Evolutionary conservation across 2,329 filamentous ascomycete genomes (phyloP).

Genomic region (Coleophoma eucalyptorum): DNA sequence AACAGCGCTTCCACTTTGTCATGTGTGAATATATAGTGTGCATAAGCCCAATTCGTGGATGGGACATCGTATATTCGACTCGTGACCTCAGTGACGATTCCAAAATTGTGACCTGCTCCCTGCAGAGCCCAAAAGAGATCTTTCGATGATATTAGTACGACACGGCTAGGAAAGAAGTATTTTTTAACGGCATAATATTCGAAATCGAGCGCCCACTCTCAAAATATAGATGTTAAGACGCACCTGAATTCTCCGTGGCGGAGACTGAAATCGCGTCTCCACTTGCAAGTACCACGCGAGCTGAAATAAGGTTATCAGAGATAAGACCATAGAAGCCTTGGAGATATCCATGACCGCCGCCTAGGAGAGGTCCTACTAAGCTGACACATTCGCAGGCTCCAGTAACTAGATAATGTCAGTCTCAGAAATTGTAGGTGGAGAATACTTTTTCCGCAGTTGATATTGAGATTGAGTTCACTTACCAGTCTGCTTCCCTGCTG

Average conservation of each 20-base stretch:
- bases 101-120: slow-evolving; percentile 32
- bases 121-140: slow-evolving; percentile 41
- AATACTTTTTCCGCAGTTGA: too few species aligned
- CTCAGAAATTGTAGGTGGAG: too few species aligned
- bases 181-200: too few species aligned
- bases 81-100: slow-evolving; percentile 35
- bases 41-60: background rate
- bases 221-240: too few species aligned
- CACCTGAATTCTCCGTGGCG: slow-evolving; percentile 27
- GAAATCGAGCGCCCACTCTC: too few species aligned
- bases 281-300: slow-evolving; percentile 38
- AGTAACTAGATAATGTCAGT: background rate
- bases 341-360: slow-evolving; percentile 36
- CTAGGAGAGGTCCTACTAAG: slow-evolving; percentile 23
- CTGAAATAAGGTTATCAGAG: slow-evolving; percentile 38
- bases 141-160: too few species aligned
- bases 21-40: slow-evolving; percentile 19
- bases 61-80: slow-evolving; percentile 18
- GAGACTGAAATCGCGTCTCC: slow-evolving; percentile 37
- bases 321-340: slow-evolving; percentile 35
- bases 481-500: slow-evolving; percentile 18
- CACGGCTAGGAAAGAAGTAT: too few species aligned
- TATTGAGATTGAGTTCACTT: too few species aligned
- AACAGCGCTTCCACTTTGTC: slow-evolving; percentile 30
- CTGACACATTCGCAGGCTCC: slow-evolving; percentile 31